These are phyloP conservation scores for Ophiostoma piceae DNA, from an alignment of 2,329 filamentous ascomycete genomes.

Conservation along the genomic window DNA sequence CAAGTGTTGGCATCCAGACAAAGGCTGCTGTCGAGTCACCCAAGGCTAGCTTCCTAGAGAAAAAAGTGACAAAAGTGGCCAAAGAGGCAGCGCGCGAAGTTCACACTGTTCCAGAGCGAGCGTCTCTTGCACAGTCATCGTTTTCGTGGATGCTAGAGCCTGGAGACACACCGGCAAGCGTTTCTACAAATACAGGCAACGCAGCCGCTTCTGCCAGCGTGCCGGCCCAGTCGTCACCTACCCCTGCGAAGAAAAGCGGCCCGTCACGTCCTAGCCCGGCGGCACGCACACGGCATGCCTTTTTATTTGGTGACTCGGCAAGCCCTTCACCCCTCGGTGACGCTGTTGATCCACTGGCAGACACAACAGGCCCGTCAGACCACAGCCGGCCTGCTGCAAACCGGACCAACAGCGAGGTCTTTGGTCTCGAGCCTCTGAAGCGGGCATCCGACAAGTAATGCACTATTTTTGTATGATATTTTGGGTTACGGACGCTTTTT, in stretches of 20 bases:
- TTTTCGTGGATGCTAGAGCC: conserved; percentile 77
- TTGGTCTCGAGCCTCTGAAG: conserved; percentile 49
- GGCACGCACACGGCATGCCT: conserved; percentile 49
- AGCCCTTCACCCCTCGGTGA: conserved; percentile 30
- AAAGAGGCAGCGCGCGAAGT: conserved; percentile 26
- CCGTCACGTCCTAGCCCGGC: conserved; percentile 26
- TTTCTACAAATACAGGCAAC: conserved; percentile 18
- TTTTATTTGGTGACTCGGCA: conserved; percentile 53
- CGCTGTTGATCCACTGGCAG: conserved; percentile 33
- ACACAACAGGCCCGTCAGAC: conserved; percentile 6
- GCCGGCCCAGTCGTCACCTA: not conserved
- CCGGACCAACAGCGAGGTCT: conserved; percentile 46
- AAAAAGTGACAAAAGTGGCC: not conserved
- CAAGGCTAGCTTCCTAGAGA: not conserved
- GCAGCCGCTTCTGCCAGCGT: not conserved
- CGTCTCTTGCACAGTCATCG: conserved; percentile 65
- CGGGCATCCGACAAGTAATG: conserved; percentile 26
- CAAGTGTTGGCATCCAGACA: too few relatives aligned
- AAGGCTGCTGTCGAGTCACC: not conserved
- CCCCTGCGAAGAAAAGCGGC: conserved; percentile 23
- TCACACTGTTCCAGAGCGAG: conserved; percentile 54
- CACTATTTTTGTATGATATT: not conserved
- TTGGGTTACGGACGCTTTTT: not conserved
- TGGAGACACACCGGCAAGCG: conserved; percentile 37
- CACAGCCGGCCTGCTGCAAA: conserved; percentile 30